Base-by-base conservation (phyloP, 768 basidiomycete species). In the Rhizopogon salebrosus region DNA sequence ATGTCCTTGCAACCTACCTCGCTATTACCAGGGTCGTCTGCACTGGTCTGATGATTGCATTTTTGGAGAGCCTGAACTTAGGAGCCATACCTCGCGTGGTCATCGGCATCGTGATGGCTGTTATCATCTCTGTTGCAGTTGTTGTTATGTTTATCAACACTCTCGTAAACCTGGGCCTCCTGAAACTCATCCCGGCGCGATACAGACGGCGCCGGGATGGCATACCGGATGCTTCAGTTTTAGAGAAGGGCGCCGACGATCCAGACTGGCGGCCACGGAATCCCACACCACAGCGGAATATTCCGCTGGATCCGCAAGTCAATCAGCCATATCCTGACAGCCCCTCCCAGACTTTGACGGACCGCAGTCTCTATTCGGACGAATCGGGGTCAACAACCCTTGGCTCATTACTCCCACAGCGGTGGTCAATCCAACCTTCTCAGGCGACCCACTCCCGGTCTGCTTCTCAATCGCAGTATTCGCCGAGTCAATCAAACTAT, bases 61-160 rank as follows among this genome's bases (percentile, higher is more conserved):
- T 94, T 66, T 70, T 92, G 42, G 77, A 89, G 56, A 71, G 68
- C 8, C 63, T 93, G 23, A 66, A 74, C 6, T 76, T 94, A 31
- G 70, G 75, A 16, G 75, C 92, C 37, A 95, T 95, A 59, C 84
- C 89, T 1, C 81, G 92, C 18, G 87, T 89, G 2, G 85, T 80
- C 31, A 84, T 97, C 52, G 92, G 92, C 20, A 77, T 89, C 52
- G 78, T 92, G 56, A 75, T 82, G 36, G 82, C 84, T 11, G 80
- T 87, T 29, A 74, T 92, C 35, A 87, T 83, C 64, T 85, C 87
- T 13, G 70, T 90, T 36, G 79, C 89, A 0, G 76, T 89, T 27
- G 54, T 94, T 41, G 68, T 91, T 51, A 75, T 89, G 61, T 79
- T 89, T 63, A 58, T 85, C 62, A 91, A 90, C 61, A 70, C 84